Conservation (phyloP, 768 basidiomycete genomes). For the Cyclocybe aegerita region DNA sequence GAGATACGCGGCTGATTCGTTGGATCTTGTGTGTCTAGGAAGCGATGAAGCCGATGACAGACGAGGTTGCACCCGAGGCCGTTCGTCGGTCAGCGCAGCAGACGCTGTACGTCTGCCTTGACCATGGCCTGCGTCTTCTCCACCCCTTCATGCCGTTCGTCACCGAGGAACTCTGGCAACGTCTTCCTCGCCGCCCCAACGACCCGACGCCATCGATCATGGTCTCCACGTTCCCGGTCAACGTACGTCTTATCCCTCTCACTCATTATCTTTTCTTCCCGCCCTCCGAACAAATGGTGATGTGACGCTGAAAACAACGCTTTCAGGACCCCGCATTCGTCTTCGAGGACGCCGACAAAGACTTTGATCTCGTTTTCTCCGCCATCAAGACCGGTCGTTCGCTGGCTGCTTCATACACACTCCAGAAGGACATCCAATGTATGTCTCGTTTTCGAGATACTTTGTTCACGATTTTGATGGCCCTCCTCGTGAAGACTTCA, state of each 20-base stretch:
- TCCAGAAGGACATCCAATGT: conserved; percentile 86
- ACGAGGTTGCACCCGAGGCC: conserved; percentile 61
- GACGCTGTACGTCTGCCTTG: conserved; percentile 93
- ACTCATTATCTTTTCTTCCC: neutral
- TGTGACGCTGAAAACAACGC: neutral
- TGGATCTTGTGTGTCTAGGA: conserved; percentile 52
- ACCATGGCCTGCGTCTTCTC: conserved; percentile 83
- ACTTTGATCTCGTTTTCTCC: conserved; percentile 84
- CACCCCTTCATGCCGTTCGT: conserved; percentile 99
- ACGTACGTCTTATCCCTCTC: conserved; percentile 47
- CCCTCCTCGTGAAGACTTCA: conserved; percentile 55
- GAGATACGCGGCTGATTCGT: neutral
- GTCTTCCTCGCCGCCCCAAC: conserved; percentile 81
- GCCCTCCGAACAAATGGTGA: neutral
- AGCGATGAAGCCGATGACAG: conserved; percentile 98
- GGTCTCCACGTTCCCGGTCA: conserved; percentile 79
- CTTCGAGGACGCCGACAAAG: conserved; percentile 72
- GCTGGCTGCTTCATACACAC: conserved; percentile 84
- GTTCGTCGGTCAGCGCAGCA: conserved; percentile 86
- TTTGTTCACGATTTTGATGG: conserved; percentile 1
- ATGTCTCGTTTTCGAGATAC: conserved; percentile 15
- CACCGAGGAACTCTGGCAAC: conserved; percentile 98
- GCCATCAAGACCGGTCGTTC: conserved; percentile 80
- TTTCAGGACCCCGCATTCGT: conserved; percentile 57
- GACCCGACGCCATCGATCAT: conserved; percentile 88